phyloP scores from a whole-genome alignment of 345 rosid genomes.

The Capsella bursapastoris region DNA sequence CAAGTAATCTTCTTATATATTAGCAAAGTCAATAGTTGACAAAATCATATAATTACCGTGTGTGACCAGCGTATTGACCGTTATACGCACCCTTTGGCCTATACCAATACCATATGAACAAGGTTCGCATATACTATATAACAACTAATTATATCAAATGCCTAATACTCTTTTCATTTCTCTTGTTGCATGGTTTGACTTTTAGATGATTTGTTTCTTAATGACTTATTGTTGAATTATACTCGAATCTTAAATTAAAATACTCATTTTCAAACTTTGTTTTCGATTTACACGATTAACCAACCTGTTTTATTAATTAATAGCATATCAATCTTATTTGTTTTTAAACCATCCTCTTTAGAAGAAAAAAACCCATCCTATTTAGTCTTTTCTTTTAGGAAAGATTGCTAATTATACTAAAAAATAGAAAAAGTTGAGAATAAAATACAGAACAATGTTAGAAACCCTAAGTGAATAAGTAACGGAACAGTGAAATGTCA shows the following conservation, averaged over 20 bases:
- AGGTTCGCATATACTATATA: conserved; percentile 7
- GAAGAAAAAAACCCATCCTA: too few relatives aligned
- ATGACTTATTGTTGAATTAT: not conserved
- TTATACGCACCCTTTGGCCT: conserved; percentile 40
- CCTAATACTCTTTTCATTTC: not conserved
- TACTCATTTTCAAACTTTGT: not conserved
- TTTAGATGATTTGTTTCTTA: conserved; percentile 2
- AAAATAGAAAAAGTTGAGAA: too few relatives aligned
- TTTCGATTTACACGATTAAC: not conserved
- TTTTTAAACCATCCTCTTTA: not conserved
- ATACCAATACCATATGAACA: conserved; percentile 37
- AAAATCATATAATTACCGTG: conserved; percentile 42
- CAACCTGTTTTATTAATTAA: not conserved
- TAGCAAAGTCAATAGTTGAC: conserved; percentile 43
- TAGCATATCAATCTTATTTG: not conserved
- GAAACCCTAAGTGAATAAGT: not conserved
- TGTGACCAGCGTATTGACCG: conserved; percentile 39
- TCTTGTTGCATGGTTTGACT: conserved; percentile 38
- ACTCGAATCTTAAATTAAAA: not conserved
- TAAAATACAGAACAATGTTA: not conserved
- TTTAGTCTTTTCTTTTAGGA: not conserved
- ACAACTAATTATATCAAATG: conserved; percentile 2
- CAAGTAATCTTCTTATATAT: conserved; percentile 1
- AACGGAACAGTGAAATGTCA: not conserved
- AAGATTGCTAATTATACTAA: not conserved